Evolutionary conservation across 1,139 yeast species (phyloP).

Genomic region (Nakaseomyces sp.): DNA sequence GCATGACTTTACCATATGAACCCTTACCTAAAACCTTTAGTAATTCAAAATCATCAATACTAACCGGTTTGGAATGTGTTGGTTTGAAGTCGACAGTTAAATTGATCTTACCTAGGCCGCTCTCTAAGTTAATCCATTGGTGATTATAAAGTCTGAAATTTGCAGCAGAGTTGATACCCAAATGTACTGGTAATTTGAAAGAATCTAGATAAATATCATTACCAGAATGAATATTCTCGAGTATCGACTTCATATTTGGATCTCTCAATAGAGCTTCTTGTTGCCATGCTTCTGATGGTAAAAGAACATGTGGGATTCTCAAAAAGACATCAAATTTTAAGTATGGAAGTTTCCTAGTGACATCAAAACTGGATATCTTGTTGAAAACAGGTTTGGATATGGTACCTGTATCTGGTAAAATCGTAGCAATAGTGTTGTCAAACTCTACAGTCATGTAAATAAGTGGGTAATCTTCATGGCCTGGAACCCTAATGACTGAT

Average conservation of each 20-base stretch:
- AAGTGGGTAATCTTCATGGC: conserved; percentile 41
- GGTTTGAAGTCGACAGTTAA: conserved; percentile 76
- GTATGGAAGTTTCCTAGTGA: conserved; percentile 52
- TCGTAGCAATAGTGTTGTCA: conserved; percentile 74
- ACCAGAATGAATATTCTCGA: conserved; percentile 32
- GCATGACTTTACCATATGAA: conserved; percentile 98
- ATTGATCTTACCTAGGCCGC: conserved; percentile 39
- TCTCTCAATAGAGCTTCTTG: conserved; percentile 23
- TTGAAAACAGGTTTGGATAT: conserved; percentile 64
- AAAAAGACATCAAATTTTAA: conserved; percentile 66
- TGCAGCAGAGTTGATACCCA: conserved; percentile 34
- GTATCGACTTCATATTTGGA: conserved; percentile 29
- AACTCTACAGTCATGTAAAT: conserved; percentile 66
- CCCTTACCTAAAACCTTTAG: conserved; percentile 96
- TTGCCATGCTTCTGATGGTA: conserved; percentile 40
- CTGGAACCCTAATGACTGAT: conserved; percentile 56
- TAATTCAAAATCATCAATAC: conserved; percentile 86
- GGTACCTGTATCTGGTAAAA: conserved; percentile 72
- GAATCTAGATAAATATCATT: conserved; percentile 36
- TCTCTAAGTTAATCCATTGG: conserved; percentile 36
- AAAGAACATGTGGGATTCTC: conserved; percentile 59
- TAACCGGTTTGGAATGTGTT: conserved; percentile 55
- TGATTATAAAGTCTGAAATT: conserved; percentile 39
- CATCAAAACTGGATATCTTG: conserved; percentile 86
- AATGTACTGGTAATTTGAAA: conserved; percentile 30